phyloP scores from a whole-genome alignment of 352 stramenopile species.

The Pythium vanterpoolii region DNA sequence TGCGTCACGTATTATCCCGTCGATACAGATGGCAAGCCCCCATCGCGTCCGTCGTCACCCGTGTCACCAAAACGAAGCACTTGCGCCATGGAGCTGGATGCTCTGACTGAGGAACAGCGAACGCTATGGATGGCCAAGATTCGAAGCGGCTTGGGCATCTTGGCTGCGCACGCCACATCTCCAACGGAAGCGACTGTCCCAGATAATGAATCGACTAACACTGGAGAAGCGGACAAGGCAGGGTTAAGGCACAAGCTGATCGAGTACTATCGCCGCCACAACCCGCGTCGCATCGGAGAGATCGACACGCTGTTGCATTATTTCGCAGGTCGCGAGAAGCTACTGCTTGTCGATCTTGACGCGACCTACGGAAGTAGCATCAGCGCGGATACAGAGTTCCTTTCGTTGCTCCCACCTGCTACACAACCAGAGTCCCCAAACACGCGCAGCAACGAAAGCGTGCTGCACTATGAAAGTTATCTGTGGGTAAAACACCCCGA shows the following conservation, averaged over 20 bases:
- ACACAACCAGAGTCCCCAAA: too few species aligned
- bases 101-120: conserved; percentile 39
- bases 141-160: conserved; percentile 36
- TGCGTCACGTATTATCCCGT: conserved; percentile 1
- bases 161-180: background rate
- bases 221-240: background rate
- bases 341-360: conserved; percentile 60
- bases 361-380: conserved; percentile 51
- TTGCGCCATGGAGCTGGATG: conserved; percentile 31
- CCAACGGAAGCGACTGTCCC: background rate
- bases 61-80: background rate
- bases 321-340: conserved; percentile 51
- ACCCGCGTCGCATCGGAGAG: conserved; percentile 85
- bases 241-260: conserved; percentile 50
- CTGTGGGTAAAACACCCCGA: conserved; percentile 24
- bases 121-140: conserved; percentile 57
- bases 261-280: conserved; percentile 90
- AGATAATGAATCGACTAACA: background rate
- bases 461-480: conserved; percentile 19
- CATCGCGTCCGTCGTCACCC: conserved; percentile 1
- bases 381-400: conserved; percentile 30
- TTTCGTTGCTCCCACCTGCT: conserved; percentile 9
- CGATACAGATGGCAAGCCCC: background rate
- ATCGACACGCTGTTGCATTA: conserved; percentile 67
- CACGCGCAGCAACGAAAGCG: background rate